These are phyloP conservation scores for Neurospora terricola DNA, from an alignment of 495 filamentous ascomycete genomes.

Conservation along the genomic window DNA sequence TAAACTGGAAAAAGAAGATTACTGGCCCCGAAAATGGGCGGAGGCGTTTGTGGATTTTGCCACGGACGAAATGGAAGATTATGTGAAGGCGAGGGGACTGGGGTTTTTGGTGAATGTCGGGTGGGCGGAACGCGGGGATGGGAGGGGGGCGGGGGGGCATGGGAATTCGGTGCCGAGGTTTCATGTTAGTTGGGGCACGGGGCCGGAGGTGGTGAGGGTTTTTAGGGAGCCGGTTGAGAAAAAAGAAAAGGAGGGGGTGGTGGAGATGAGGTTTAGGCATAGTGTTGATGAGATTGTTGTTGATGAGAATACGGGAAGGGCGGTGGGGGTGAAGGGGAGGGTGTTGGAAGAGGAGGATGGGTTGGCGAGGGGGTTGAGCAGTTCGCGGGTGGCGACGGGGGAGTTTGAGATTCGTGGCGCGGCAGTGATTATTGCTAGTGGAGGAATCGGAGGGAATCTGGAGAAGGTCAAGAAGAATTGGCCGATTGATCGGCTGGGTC, in stretches of 20 bases:
- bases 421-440: constrained; percentile 35
- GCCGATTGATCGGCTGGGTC: constrained; percentile 37
- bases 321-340: constrained; percentile 34
- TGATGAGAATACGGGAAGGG: constrained; percentile 32
- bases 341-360: constrained; percentile 35
- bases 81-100: constrained; percentile 34
- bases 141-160: constrained; percentile 34
- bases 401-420: constrained; percentile 36
- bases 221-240: constrained; percentile 39
- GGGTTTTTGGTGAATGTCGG: constrained; percentile 36
- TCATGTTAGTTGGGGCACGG: constrained; percentile 42
- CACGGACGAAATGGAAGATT: constrained; percentile 37
- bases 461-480: constrained; percentile 40
- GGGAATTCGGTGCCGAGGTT: constrained; percentile 44
- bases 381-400: constrained; percentile 26
- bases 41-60: constrained; percentile 46
- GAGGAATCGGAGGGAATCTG: constrained; percentile 42
- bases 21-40: constrained; percentile 42
- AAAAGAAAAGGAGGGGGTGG: constrained; percentile 34
- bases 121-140: constrained; percentile 44
- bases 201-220: constrained; percentile 40
- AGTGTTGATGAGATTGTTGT: constrained; percentile 37
- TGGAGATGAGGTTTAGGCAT: constrained; percentile 40
- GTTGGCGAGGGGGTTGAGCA: constrained; percentile 32
- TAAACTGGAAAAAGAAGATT: constrained; percentile 31